A percentile compares a stretch with the other conserved stretches of the same genome.
phyloP scores from a whole-genome alignment of 169 alveolate species.

The Miamiensis avidus region DNA sequence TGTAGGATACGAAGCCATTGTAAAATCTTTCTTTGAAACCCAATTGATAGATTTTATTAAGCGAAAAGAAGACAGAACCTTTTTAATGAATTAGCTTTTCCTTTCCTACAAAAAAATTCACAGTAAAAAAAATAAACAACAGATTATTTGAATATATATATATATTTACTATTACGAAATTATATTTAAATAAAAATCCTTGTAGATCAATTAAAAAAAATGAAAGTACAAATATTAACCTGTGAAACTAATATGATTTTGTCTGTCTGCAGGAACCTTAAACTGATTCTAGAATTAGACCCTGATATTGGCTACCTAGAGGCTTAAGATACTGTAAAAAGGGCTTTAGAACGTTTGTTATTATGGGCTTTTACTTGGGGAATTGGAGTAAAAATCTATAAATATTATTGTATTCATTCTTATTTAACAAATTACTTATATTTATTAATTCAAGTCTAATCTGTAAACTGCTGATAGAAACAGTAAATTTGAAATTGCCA shows the following conservation, averaged over 20 bases:
- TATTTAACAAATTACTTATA: no score
- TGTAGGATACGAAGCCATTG: constrained; percentile 42
- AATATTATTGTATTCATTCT: no score
- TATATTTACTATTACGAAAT: no score
- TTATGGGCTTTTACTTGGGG: constrained; percentile 45
- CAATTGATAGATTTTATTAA: neutral
- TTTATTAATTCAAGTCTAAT: neutral
- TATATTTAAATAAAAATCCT: no score
- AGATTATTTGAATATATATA: no score
- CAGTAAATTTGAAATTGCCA: constrained; percentile 20
- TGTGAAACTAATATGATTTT: constrained; percentile 2
- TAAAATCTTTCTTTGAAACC: constrained; percentile 13
- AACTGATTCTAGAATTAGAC: constrained; percentile 1
- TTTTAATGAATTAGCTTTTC: neutral
- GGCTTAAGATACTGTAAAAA: constrained; percentile 25
- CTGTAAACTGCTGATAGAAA: constrained; percentile 7
- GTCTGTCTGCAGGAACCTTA: constrained; percentile 19
- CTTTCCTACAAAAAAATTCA: neutral
- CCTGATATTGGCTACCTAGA: constrained; percentile 1
- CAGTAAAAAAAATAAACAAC: neutral
- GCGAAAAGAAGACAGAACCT: neutral
- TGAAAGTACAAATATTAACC: neutral
- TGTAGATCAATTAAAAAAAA: neutral
- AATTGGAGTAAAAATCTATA: constrained; percentile 19
- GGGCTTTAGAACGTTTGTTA: constrained; percentile 34